A percentile compares a stretch with the other conserved stretches of the same genome.
Evolutionary conservation across 495 filamentous ascomycete genomes (phyloP).

Genomic region (Aspergillus cristatus): DNA sequence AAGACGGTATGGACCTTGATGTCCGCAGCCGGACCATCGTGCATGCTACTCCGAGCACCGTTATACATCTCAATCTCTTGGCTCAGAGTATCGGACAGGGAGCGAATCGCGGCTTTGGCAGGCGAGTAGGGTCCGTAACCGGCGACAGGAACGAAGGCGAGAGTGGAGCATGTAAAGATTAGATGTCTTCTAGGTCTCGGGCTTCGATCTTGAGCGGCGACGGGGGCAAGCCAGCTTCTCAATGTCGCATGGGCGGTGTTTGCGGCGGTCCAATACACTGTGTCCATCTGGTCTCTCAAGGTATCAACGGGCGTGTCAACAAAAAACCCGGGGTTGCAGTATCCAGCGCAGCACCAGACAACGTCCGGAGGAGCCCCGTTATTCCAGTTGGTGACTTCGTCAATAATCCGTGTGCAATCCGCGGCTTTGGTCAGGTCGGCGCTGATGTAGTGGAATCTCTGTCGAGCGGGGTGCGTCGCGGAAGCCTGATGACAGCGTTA

Average conservation of each 20-base stretch:
- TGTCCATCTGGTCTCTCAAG: constrained; percentile 73
- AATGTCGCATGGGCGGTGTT: constrained; percentile 68
- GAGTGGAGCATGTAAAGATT: constrained; percentile 74
- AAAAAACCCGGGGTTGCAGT: constrained; percentile 68
- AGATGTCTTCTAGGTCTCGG: constrained; percentile 55
- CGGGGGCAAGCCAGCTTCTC: constrained; percentile 38
- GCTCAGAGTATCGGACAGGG: constrained; percentile 69
- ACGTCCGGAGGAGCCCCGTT: constrained; percentile 63
- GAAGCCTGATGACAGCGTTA: constrained; percentile 35
- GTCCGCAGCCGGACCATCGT: constrained; percentile 37
- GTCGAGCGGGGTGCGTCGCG: constrained; percentile 49
- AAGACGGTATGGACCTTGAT: constrained; percentile 78
- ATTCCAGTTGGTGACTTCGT: constrained; percentile 79
- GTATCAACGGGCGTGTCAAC: constrained; percentile 55
- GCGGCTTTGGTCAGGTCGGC: constrained; percentile 67
- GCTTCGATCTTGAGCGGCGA: constrained; percentile 21
- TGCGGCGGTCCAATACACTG: constrained; percentile 83
- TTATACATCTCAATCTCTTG: constrained; percentile 82
- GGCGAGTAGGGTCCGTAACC: constrained; percentile 87
- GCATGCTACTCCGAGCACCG: constrained; percentile 42
- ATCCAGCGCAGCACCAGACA: constrained; percentile 87
- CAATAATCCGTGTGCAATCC: constrained; percentile 59
- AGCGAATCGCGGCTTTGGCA: constrained; percentile 75
- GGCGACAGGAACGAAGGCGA: constrained; percentile 64
- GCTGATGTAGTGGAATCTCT: constrained; percentile 75